Evolutionary conservation across 1,284 basidiomycete genomes (phyloP).

Genomic region (Irpex rosettiformis): DNA sequence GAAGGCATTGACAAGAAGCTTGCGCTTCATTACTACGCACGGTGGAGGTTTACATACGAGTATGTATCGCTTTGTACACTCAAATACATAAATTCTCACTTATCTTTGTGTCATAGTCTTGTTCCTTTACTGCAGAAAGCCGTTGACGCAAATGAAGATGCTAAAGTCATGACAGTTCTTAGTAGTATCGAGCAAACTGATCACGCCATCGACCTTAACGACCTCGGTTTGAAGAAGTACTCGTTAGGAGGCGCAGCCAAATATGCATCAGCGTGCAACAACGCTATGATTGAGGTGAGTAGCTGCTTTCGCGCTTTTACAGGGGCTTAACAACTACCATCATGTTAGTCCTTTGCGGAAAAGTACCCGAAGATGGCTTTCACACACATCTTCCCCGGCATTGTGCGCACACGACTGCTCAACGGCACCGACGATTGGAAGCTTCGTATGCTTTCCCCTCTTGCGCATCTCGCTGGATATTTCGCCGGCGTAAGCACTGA

Average conservation of each 20-base stretch:
- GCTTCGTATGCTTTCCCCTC: constrained; percentile 20
- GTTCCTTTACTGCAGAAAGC: constrained; percentile 23
- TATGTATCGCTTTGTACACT: background rate
- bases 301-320: background rate
- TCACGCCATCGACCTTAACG: constrained; percentile 27
- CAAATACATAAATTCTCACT: background rate
- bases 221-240: constrained; percentile 32
- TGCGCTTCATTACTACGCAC: constrained; percentile 27
- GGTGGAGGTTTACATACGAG: constrained; percentile 29
- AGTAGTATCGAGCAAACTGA: constrained; percentile 15
- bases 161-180: constrained; percentile 25
- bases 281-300: constrained; percentile 32
- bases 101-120: constrained; percentile 14
- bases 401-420: constrained; percentile 9
- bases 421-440: constrained; percentile 8
- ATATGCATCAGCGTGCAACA: constrained; percentile 19
- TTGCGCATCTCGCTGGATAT: constrained; percentile 30
- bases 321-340: background rate
- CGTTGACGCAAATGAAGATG: constrained; percentile 25
- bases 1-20: constrained; percentile 28
- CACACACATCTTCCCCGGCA: constrained; percentile 26
- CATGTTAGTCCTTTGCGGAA: constrained; percentile 24
- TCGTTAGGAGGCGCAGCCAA: constrained; percentile 25
- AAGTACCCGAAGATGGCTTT: constrained; percentile 32
- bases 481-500: constrained; percentile 21